Conservation (phyloP, 139 green algal species). For the Edaphochlamys debaryana region DNA sequence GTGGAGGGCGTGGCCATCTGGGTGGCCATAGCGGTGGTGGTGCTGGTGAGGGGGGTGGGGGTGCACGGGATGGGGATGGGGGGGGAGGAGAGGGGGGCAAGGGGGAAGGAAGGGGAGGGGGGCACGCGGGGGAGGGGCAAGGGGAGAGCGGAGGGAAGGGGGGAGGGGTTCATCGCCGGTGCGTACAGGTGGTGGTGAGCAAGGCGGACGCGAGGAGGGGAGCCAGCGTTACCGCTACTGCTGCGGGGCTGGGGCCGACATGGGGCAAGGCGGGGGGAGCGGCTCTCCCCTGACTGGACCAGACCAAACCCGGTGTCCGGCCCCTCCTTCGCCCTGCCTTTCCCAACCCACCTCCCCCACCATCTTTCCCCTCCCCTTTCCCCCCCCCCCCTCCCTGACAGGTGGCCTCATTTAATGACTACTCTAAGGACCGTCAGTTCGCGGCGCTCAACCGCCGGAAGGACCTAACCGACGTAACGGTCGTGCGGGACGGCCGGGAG, state of each 20-base stretch:
- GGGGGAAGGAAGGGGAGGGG: background rate
- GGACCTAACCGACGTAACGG: constrained; percentile 86
- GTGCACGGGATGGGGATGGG: background rate
- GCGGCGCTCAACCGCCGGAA: constrained; percentile 88
- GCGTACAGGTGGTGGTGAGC: constrained; percentile 82
- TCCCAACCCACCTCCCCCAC: background rate
- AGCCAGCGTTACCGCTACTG: too few species aligned
- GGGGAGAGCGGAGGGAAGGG: too few species aligned
- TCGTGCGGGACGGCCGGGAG: constrained; percentile 69
- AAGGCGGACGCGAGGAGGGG: background rate
- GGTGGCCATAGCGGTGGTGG: constrained; percentile 91
- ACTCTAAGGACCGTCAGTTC: constrained; percentile 94
- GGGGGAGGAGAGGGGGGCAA: background rate
- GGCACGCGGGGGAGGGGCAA: background rate
- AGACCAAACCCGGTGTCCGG: too few species aligned
- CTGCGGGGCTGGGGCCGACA: too few species aligned
- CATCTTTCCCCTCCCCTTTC: background rate
- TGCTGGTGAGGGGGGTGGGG: constrained; percentile 73
- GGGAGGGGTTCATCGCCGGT: too few species aligned
- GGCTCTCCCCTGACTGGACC: too few species aligned
- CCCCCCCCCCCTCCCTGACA: background rate
- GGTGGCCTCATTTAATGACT: constrained; percentile 75
- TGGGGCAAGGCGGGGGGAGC: too few species aligned
- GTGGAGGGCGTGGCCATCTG: constrained; percentile 95
- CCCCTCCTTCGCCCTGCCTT: too few species aligned